Percentiles rank a stretch among this genome's conserved stretches.
Evolutionary conservation across 169 alveolate species (phyloP).

Genomic region (Eimeria falciformis): DNA sequence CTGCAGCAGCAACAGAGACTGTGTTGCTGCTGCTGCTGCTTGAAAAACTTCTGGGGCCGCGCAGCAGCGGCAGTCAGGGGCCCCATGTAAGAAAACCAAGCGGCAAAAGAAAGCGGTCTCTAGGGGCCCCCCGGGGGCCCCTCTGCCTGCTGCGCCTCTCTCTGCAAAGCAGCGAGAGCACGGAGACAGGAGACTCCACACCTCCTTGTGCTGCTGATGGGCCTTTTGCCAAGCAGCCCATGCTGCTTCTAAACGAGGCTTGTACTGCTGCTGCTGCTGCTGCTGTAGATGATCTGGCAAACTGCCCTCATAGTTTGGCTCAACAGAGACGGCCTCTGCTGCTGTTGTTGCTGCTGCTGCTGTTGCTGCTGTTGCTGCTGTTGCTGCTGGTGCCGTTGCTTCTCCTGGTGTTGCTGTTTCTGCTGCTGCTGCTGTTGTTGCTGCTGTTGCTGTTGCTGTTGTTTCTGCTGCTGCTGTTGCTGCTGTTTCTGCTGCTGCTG

Average conservation of each 20-base stretch:
- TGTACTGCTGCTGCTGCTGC: neutral
- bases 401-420: neutral
- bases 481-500: neutral
- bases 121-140: constrained; percentile 22
- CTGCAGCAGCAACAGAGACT: constrained; percentile 15
- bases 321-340: neutral
- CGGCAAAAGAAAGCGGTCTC: constrained; percentile 14
- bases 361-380: neutral
- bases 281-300: neutral
- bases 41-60: neutral
- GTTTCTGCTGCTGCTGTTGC: neutral
- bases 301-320: neutral
- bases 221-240: neutral
- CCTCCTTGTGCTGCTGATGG: constrained; percentile 7
- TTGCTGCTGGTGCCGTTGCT: neutral
- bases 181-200: neutral
- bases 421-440: neutral
- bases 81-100: neutral
- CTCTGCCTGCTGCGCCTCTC: neutral
- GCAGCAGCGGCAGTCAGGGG: neutral
- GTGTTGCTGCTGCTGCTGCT: neutral
- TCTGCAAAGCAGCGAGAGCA: neutral
- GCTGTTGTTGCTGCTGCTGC: neutral
- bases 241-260: neutral
- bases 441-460: neutral